Percentiles rank a stretch among this genome's conserved stretches.
Conservation (phyloP, 805 yeast species). For the Candida yuanshanica region DNA sequence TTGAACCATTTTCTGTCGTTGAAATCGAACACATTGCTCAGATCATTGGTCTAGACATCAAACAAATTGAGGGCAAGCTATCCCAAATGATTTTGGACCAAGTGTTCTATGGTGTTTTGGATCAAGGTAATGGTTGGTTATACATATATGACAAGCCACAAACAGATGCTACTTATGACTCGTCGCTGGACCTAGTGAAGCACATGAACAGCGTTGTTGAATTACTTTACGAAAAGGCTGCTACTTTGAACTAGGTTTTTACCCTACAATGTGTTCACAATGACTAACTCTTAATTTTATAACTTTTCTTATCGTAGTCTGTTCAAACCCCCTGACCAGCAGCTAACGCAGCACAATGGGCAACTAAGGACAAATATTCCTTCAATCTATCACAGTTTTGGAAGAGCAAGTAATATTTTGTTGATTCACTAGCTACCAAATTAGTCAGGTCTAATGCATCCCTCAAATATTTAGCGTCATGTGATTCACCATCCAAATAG, state of each 20-base stretch:
- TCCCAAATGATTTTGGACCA: constrained; percentile 96
- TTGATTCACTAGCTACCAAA: constrained; percentile 61
- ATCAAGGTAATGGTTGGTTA: constrained; percentile 98
- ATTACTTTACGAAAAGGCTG: constrained; percentile 87
- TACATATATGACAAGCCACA: constrained; percentile 85
- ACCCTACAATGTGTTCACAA: background rate
- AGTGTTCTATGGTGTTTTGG: constrained; percentile 92
- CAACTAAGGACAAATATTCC: constrained; percentile 47
- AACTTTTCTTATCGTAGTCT: background rate
- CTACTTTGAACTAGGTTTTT: constrained; percentile 57
- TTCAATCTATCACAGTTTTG: constrained; percentile 47
- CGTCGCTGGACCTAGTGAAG: constrained; percentile 80
- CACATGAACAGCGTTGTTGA: constrained; percentile 88
- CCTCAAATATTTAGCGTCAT: constrained; percentile 35
- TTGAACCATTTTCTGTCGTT: constrained; percentile 95
- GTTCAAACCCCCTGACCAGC: constrained; percentile 33
- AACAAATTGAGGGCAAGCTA: constrained; percentile 89
- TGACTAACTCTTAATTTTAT: background rate
- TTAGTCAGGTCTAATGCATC: constrained; percentile 57
- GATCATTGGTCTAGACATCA: constrained; percentile 79
- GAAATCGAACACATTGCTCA: constrained; percentile 86
- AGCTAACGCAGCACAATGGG: constrained; percentile 53
- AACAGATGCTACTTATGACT: constrained; percentile 82
- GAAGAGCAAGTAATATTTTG: constrained; percentile 58
- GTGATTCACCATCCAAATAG: constrained; percentile 35